These are phyloP conservation scores for Camellia japonica DNA, from an alignment of 148 eudicot species.

Conservation along the genomic window DNA sequence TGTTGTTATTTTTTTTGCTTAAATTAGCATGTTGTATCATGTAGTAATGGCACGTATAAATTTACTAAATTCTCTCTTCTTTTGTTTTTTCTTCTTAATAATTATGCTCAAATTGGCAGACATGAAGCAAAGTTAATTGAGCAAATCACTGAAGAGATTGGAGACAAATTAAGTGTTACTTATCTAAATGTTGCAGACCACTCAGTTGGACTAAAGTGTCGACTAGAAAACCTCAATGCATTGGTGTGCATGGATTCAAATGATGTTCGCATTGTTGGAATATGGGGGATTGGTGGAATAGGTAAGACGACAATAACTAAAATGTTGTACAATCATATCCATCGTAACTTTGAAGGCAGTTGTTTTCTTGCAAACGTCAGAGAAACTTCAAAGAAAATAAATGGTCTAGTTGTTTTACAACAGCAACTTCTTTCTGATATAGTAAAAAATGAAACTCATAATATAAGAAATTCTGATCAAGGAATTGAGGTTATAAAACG, in stretches of 20 bases:
- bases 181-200: conserved; percentile 9
- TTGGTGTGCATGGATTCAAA: not conserved
- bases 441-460: not conserved
- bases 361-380: conserved; percentile 9
- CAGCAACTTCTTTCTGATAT: conserved; percentile 8
- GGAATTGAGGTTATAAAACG: conserved; percentile 9
- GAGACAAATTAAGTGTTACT: not conserved
- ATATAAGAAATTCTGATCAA: not conserved
- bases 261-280: conserved; percentile 10
- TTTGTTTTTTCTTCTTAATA: not conserved
- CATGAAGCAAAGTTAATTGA: conserved; percentile 1
- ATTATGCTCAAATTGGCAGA: not conserved
- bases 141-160: not conserved
- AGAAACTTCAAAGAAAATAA: not conserved
- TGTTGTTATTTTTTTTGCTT: not conserved
- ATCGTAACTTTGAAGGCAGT: not conserved
- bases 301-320: conserved; percentile 15
- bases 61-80: not conserved
- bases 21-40: not conserved
- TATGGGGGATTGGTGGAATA: conserved; percentile 12
- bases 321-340: not conserved
- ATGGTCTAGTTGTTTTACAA: conserved; percentile 1
- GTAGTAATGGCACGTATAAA: not conserved
- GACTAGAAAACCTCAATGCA: not conserved
- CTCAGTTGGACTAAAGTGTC: conserved; percentile 10